Conservation (phyloP, 2,329 filamentous ascomycete genomes). For the Trichoderma hamatum region DNA sequence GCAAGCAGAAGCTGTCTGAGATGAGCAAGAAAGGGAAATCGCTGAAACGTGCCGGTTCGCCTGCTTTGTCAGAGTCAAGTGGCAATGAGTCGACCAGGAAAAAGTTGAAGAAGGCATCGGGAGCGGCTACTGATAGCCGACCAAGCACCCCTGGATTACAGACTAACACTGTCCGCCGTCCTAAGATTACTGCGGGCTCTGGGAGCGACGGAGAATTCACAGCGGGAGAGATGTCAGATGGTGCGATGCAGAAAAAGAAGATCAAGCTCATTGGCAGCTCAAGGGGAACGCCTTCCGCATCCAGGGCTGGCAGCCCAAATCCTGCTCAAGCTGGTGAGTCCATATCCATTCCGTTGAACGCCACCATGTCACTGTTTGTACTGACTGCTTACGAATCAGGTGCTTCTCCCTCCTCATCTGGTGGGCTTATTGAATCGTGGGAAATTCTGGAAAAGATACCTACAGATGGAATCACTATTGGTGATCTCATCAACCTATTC, state of each 20-base stretch:
- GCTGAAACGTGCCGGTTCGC: constrained; percentile 83
- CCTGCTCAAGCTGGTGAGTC: constrained; percentile 47
- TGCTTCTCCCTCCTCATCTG: constrained; percentile 42
- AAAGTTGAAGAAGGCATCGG: constrained; percentile 67
- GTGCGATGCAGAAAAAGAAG: constrained; percentile 53
- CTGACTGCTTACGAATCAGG: constrained; percentile 31
- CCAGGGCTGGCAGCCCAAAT: constrained; percentile 64
- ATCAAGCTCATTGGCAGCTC: constrained; percentile 56
- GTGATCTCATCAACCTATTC: constrained; percentile 58
- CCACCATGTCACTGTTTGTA: neutral
- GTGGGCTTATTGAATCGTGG: constrained; percentile 47
- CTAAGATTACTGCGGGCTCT: constrained; percentile 57
- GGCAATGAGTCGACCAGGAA: constrained; percentile 88
- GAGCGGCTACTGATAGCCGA: constrained; percentile 55
- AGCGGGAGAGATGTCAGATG: constrained; percentile 67
- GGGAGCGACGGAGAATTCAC: constrained; percentile 75
- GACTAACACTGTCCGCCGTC: constrained; percentile 43
- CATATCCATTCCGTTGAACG: neutral
- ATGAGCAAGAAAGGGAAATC: constrained; percentile 57
- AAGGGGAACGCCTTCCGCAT: constrained; percentile 59
- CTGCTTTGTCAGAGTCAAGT: constrained; percentile 85
- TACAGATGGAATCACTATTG: constrained; percentile 57
- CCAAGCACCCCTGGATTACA: constrained; percentile 55
- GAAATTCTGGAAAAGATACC: constrained; percentile 60
- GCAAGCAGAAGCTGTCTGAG: constrained; percentile 49